Percentiles rank a stretch among this genome's conserved stretches.
These are phyloP conservation scores for Achaetomiella virescens DNA, from an alignment of 495 filamentous ascomycete genomes.

Conservation along the genomic window DNA sequence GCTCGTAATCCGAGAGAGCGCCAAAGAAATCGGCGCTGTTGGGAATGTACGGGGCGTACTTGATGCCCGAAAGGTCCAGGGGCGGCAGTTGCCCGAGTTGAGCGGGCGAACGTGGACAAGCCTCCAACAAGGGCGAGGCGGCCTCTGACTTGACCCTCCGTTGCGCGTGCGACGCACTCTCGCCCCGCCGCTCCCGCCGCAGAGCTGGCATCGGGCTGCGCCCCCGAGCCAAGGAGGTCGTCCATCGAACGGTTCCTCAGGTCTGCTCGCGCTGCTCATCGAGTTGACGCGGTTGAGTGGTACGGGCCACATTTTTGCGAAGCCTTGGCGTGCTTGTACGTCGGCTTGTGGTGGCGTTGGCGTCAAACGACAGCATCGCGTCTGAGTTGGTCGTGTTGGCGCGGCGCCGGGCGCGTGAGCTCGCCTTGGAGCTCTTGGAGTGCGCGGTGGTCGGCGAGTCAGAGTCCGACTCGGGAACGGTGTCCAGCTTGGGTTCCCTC, in stretches of 20 bases:
- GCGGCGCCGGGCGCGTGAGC: slow-evolving; percentile 53
- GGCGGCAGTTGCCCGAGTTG: slow-evolving; percentile 57
- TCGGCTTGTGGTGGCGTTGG: slow-evolving; percentile 89
- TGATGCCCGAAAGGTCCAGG: slow-evolving; percentile 53
- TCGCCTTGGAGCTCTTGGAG: slow-evolving; percentile 43
- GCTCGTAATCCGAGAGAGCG: slow-evolving; percentile 54
- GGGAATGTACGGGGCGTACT: slow-evolving; percentile 50
- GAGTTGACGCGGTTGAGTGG: slow-evolving; percentile 66
- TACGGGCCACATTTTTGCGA: slow-evolving; percentile 85
- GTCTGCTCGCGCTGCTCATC: slow-evolving; percentile 52
- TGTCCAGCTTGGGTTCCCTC: slow-evolving; percentile 72
- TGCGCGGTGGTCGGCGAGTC: slow-evolving; percentile 40
- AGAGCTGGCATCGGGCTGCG: slow-evolving; percentile 32
- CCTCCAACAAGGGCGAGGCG: slow-evolving; percentile 58
- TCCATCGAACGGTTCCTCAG: slow-evolving; percentile 64
- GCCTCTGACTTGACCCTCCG: slow-evolving; percentile 63
- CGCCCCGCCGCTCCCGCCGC: slow-evolving; percentile 24
- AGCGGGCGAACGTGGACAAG: slow-evolving; percentile 50
- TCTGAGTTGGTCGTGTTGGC: slow-evolving; percentile 83
- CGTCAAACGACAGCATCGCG: slow-evolving; percentile 71
- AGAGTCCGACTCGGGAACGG: slow-evolving; percentile 62
- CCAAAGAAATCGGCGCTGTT: slow-evolving; percentile 47
- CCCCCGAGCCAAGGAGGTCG: slow-evolving; percentile 44
- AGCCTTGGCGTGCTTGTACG: slow-evolving; percentile 79
- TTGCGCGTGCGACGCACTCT: slow-evolving; percentile 35